phyloP scores from a whole-genome alignment of 1,284 basidiomycete species.

The Ceratobasidium sp. region DNA sequence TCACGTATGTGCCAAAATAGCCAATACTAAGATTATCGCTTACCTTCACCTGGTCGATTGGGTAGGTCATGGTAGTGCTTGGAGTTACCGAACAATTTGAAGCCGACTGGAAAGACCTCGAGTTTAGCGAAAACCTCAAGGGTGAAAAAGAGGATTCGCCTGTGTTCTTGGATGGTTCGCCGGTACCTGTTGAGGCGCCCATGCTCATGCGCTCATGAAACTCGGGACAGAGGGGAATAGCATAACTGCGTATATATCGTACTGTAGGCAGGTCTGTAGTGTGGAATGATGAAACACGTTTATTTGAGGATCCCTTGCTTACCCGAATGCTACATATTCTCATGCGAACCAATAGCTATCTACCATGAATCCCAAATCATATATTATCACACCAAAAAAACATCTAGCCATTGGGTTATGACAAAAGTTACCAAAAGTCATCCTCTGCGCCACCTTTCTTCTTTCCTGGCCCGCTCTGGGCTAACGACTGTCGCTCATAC shows the following conservation, averaged over 20 bases:
- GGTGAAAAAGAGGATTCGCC: neutral
- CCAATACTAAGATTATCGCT: neutral
- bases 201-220: no score
- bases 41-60: neutral
- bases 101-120: conserved; percentile 54
- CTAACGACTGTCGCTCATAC: conserved; percentile 89
- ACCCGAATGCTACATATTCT: no score
- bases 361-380: no score
- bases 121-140: conserved; percentile 29
- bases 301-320: no score
- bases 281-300: no score
- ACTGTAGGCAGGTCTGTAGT: no score
- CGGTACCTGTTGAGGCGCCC: no score
- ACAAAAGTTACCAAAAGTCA: conserved; percentile 80
- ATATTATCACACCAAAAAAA: neutral
- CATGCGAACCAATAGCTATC: no score
- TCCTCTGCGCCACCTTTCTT: conserved; percentile 76
- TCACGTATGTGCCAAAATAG: conserved; percentile 8
- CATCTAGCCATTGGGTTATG: neutral
- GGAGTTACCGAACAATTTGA: conserved; percentile 70
- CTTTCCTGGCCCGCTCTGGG: conserved; percentile 72
- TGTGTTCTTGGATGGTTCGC: no score
- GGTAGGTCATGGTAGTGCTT: conserved; percentile 65
- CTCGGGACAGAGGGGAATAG: no score
- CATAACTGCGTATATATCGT: no score